These are phyloP conservation scores for Vaccinium vitisidaea DNA, from an alignment of 148 eudicot species.

Conservation along the genomic window DNA sequence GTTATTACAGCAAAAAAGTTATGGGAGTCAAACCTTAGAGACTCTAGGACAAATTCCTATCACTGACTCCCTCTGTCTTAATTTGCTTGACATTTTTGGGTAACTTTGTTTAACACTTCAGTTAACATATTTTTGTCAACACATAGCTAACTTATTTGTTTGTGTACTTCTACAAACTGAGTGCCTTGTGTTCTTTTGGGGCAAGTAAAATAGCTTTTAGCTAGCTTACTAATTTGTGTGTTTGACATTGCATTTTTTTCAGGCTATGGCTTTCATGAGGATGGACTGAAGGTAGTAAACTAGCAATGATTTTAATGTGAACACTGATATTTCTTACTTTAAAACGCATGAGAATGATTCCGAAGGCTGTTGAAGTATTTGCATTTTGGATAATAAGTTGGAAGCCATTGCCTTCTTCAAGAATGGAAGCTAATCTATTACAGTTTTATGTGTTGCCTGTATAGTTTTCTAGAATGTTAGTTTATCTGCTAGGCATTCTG, in stretches of 20 bases:
- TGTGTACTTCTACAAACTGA: not conserved
- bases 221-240: not conserved
- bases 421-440: not conserved
- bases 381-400: not conserved
- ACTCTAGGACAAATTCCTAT: not conserved
- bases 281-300: constrained; percentile 87
- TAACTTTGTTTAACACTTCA: not conserved
- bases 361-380: not conserved
- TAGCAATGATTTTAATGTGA: constrained; percentile 22
- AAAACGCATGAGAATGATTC: not conserved
- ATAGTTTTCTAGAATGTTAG: not conserved
- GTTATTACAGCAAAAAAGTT: not conserved
- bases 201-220: not conserved
- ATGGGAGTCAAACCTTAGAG: not conserved
- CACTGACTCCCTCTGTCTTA: not conserved
- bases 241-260: constrained; percentile 18
- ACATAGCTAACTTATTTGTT: not conserved
- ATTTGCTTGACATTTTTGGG: too few species aligned
- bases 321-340: not conserved
- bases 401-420: not conserved
- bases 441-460: not conserved
- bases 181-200: not conserved
- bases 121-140: not conserved
- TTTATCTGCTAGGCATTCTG: not conserved
- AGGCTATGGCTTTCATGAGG: constrained; percentile 98